A percentile compares a stretch with the other conserved stretches of the same genome.
phyloP scores from a whole-genome alignment of 805 yeast species.

The Helenozyma rhizophorensis region DNA sequence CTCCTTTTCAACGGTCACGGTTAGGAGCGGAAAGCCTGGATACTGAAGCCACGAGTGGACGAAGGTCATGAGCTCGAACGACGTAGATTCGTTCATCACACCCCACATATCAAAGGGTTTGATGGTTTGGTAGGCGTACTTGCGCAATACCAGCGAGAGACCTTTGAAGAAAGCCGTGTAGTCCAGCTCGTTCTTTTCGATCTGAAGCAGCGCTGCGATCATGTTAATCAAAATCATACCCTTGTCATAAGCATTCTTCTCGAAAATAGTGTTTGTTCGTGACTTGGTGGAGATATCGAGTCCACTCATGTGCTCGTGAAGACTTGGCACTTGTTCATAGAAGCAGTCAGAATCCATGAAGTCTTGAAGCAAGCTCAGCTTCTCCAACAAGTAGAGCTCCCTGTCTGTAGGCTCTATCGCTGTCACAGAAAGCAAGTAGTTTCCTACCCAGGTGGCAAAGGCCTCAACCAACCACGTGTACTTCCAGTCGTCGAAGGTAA shows the following conservation, averaged over 20 bases:
- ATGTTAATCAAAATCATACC: constrained; percentile 54
- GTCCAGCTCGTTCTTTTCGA: constrained; percentile 19
- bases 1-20: constrained; percentile 25
- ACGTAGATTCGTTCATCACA: constrained; percentile 26
- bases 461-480: constrained; percentile 73
- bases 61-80: constrained; percentile 46
- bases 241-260: constrained; percentile 50
- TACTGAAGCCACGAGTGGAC: constrained; percentile 57
- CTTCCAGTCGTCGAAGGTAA: constrained; percentile 65
- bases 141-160: constrained; percentile 35
- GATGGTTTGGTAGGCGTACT: constrained; percentile 33
- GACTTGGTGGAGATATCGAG: constrained; percentile 20
- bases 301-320: constrained; percentile 29
- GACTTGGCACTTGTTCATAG: constrained; percentile 27
- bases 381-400: constrained; percentile 10
- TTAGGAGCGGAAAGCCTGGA: constrained; percentile 56
- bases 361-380: constrained; percentile 20
- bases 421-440: constrained; percentile 31
- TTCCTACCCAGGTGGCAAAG: constrained; percentile 72
- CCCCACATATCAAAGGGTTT: constrained; percentile 55
- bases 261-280: constrained; percentile 45
- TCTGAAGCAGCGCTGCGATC: constrained; percentile 43
- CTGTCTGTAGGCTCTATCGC: constrained; percentile 10
- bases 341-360: constrained; percentile 35
- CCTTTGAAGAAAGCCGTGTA: constrained; percentile 25